These are phyloP conservation scores for Celoporthe dispersa DNA, from an alignment of 2,329 filamentous ascomycete species.

Conservation along the genomic window DNA sequence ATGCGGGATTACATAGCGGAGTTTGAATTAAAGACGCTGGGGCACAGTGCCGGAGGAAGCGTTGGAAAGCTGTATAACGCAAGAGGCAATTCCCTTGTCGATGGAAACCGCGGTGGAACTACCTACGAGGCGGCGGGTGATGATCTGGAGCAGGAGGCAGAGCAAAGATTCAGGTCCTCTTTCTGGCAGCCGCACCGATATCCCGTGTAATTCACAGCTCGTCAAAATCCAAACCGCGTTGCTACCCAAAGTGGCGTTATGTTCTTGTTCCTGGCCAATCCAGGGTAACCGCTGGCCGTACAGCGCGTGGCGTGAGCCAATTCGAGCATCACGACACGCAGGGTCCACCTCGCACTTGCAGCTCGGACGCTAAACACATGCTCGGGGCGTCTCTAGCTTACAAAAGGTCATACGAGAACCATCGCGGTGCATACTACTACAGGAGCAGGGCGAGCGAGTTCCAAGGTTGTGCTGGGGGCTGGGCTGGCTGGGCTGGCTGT, in stretches of 20 bases:
- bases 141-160: slow-evolving; percentile 13
- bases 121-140: not conserved
- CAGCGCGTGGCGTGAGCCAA: not conserved
- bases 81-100: not conserved
- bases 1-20: slow-evolving; percentile 23
- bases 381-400: not conserved
- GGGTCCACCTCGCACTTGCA: not conserved
- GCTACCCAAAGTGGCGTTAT: not conserved
- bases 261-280: not conserved
- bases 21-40: slow-evolving; percentile 14
- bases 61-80: not conserved
- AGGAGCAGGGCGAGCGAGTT: not conserved
- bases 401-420: not conserved
- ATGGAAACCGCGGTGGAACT: not conserved
- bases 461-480: not conserved
- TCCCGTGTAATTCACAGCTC: not conserved
- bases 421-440: not conserved
- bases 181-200: slow-evolving; percentile 25
- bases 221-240: not conserved
- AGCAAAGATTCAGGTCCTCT: slow-evolving; percentile 23
- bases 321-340: not conserved
- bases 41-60: not conserved
- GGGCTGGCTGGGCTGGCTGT: not conserved
- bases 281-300: not conserved
- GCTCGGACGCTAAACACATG: not conserved